phyloP scores from a whole-genome alignment of 441 rosid genomes.

The Sinapis alba region DNA sequence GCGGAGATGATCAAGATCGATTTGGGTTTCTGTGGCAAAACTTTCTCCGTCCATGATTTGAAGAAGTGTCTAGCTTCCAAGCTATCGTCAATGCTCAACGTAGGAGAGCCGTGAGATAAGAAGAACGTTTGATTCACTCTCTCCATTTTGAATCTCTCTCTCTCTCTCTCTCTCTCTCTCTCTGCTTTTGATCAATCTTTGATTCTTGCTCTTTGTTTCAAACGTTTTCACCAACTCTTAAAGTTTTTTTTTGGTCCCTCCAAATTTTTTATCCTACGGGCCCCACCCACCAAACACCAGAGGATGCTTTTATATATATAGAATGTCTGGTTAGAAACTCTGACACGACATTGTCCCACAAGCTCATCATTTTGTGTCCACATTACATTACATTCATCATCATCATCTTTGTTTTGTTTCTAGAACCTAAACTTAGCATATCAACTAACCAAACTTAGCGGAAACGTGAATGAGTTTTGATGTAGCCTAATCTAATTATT shows the following conservation, averaged over 20 bases:
- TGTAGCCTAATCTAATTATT: not conserved
- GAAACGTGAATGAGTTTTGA: not conserved
- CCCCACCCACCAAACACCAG: too few relatives aligned
- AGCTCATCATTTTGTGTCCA: not conserved
- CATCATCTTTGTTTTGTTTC: not conserved
- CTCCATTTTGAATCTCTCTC: conserved; percentile 31
- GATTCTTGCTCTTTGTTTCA: not conserved
- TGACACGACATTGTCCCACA: not conserved
- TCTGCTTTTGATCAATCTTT: not conserved
- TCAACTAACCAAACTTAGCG: not conserved
- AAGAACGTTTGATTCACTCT: conserved; percentile 56
- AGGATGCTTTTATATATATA: not conserved
- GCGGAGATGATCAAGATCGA: conserved; percentile 78
- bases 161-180: too few relatives aligned
- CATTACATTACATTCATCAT: too few relatives aligned
- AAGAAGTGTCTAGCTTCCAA: conserved; percentile 73
- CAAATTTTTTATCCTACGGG: not conserved
- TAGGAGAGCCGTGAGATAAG: conserved; percentile 86
- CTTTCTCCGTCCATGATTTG: conserved; percentile 53
- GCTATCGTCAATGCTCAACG: conserved; percentile 68
- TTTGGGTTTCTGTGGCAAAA: conserved; percentile 50
- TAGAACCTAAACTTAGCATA: not conserved
- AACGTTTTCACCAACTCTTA: conserved; percentile 6
- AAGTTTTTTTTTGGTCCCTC: not conserved
- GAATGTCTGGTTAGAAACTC: not conserved